Evolutionary conservation across 1,284 basidiomycete genomes (phyloP).

Genomic region (Trametes pubescens): DNA sequence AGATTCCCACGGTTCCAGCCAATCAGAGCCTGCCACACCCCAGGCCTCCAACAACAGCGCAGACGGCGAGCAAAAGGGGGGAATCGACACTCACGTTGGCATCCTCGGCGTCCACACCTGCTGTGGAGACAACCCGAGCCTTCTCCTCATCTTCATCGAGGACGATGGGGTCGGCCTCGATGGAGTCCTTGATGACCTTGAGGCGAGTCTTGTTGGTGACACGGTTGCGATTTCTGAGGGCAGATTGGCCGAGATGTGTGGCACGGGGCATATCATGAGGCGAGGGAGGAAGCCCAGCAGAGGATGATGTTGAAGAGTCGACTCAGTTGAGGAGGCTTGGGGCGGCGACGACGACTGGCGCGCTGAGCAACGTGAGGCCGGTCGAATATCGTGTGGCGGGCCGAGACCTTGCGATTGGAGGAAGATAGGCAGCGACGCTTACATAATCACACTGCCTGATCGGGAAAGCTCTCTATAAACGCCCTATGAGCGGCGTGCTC

Average conservation of each 20-base stretch:
- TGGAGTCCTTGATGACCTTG: slow-evolving; percentile 79
- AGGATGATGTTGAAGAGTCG: slow-evolving; percentile 32
- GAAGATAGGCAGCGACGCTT: slow-evolving; percentile 28
- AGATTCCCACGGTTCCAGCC: slow-evolving; percentile 53
- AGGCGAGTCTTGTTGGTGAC: slow-evolving; percentile 93
- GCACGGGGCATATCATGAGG: slow-evolving; percentile 85
- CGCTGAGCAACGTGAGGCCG: slow-evolving; percentile 33
- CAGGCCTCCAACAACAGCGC: slow-evolving; percentile 53
- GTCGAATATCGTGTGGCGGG: slow-evolving; percentile 37
- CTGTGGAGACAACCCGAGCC: slow-evolving; percentile 66
- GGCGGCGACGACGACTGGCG: slow-evolving; percentile 39
- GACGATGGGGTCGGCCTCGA: slow-evolving; percentile 84
- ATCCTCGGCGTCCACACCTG: slow-evolving; percentile 87
- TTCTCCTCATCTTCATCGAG: slow-evolving; percentile 87
- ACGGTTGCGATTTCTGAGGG: slow-evolving; percentile 84
- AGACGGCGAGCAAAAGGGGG: slow-evolving; percentile 45
- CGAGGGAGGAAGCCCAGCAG: slow-evolving; percentile 30
- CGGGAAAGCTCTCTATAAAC: slow-evolving; percentile 13
- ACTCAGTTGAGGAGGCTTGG: slow-evolving; percentile 35
- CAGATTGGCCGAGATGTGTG: slow-evolving; percentile 73
- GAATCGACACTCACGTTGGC: slow-evolving; percentile 75
- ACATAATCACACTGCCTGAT: slow-evolving; percentile 25
- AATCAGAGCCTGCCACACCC: slow-evolving; percentile 57
- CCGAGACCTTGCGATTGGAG: slow-evolving; percentile 31
- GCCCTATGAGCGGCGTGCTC: neutral